Conservation (phyloP, 2,329 filamentous ascomycete species). For the Mycosphaerella sp. region DNA sequence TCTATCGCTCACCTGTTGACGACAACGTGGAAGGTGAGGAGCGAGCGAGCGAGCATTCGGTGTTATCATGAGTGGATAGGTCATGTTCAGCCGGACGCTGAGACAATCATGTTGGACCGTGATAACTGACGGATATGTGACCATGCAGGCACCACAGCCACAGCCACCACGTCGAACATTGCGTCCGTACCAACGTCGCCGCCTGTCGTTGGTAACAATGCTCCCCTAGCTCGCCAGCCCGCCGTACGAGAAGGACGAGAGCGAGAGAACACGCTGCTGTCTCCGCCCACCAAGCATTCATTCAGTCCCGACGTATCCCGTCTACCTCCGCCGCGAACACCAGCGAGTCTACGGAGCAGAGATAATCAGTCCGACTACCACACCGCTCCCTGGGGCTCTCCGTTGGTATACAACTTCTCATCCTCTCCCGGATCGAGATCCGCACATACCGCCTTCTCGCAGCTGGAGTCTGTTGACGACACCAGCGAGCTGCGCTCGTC, state of each 20-base stretch:
- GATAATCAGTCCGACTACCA: slow-evolving; percentile 36
- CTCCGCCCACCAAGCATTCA: slow-evolving; percentile 2
- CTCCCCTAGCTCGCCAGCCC: slow-evolving; percentile 9
- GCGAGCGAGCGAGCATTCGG: too few species aligned
- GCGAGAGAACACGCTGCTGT: slow-evolving; percentile 2
- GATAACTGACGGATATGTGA: slow-evolving; percentile 8
- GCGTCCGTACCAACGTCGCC: slow-evolving; percentile 17
- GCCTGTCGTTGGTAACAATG: slow-evolving; percentile 18
- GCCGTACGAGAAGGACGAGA: slow-evolving; percentile 6
- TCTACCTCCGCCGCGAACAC: slow-evolving; percentile 27
- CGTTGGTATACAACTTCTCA: slow-evolving; percentile 59
- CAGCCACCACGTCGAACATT: slow-evolving; percentile 13
- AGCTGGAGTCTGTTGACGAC: slow-evolving; percentile 27
- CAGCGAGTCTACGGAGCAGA: slow-evolving; percentile 24
- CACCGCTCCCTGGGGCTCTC: slow-evolving; percentile 87
- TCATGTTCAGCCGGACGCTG: not conserved
- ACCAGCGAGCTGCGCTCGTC: slow-evolving; percentile 27
- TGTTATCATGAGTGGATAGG: not conserved
- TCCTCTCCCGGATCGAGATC: slow-evolving; percentile 38
- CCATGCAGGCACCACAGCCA: slow-evolving; percentile 7
- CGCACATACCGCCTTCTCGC: slow-evolving; percentile 29
- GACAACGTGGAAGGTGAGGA: slow-evolving; percentile 17
- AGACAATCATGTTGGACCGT: not conserved
- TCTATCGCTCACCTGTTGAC: slow-evolving; percentile 10
- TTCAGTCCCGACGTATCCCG: slow-evolving; percentile 22